Base-by-base conservation (phyloP, 164 flowering plant genomes). In the Tetracentron sinense region DNA sequence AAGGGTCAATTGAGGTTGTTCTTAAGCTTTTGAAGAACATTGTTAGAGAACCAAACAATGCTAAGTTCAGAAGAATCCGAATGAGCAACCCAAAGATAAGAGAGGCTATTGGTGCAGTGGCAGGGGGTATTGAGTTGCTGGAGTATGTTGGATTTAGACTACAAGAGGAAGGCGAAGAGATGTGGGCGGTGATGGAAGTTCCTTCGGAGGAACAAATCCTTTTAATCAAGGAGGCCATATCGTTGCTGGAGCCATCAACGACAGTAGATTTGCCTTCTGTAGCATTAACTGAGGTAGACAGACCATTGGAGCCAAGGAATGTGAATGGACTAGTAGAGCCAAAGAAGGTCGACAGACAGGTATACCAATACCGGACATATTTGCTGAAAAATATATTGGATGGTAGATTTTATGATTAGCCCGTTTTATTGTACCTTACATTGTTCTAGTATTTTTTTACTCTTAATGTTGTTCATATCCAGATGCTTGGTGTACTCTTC, bases 41-140 rank as follows among this genome's bases (percentile, higher is more conserved):
- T 29, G 83, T 77, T 7, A 82, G 48, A 71, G 97, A 90, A 28
- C 97, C 97, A 0, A 84, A 71, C 44, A 93, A 86, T 82, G 81
- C 67, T 0, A 93, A 90, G 79, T 94, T 94, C 68, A 74, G 97
- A 67, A 86, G 79, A 72, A 72, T 94, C 56, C 69, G 98, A 44
- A 78, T 90, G 88, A 79, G 90, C 54, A 94, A 94, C 74, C 88
- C 93, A 0, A 94, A 89, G 83, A 91, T 94, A 21, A 77, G 78
- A 71, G 96, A 89, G 67, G 90, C 91, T 4, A 42, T 94, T 44
- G 83, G 81, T 52, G 86, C 80, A n/a, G 88, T 80, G 54, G 72
- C 74, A 0, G 96, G 98, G 27, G 93, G 91, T 17, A 72, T 91
- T 54, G 95, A 94, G 81, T 72, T 94, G 75, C 65, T 94, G 75